Percentiles rank a stretch among this genome's conserved stretches.
Evolutionary conservation across 805 yeast genomes (phyloP).

Genomic region (Saccharomyces mikatae): DNA sequence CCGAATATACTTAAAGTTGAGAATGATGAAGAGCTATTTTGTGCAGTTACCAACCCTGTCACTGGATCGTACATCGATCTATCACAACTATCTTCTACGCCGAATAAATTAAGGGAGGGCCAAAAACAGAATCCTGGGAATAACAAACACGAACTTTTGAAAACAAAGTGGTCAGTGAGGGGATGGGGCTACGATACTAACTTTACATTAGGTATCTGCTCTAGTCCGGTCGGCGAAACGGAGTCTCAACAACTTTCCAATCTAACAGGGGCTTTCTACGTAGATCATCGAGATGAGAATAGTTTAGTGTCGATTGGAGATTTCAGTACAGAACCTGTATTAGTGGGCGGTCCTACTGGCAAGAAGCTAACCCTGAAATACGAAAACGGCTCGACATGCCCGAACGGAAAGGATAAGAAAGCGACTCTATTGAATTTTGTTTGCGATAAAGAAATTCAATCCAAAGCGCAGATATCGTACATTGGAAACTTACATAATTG

Average conservation of each 20-base stretch:
- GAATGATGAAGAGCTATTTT: slow-evolving; percentile 16
- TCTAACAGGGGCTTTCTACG: slow-evolving; percentile 48
- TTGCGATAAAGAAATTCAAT: slow-evolving; percentile 68
- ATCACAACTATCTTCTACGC: slow-evolving; percentile 26
- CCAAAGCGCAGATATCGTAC: slow-evolving; percentile 57
- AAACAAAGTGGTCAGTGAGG: slow-evolving; percentile 48
- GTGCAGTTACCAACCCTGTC: slow-evolving; percentile 27
- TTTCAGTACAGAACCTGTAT: slow-evolving; percentile 49
- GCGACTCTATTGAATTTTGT: slow-evolving; percentile 63
- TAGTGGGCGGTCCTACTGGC: slow-evolving; percentile 41
- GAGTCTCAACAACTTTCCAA: slow-evolving; percentile 23
- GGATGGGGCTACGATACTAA: slow-evolving; percentile 66
- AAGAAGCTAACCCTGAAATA: slow-evolving; percentile 63
- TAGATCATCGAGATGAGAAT: slow-evolving; percentile 26
- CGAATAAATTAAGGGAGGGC: slow-evolving; percentile 14
- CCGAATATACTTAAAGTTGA: background rate
- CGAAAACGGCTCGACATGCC: slow-evolving; percentile 57
- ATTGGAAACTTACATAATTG: slow-evolving; percentile 71
- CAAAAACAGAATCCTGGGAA: slow-evolving; percentile 1
- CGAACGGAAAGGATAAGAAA: slow-evolving; percentile 46
- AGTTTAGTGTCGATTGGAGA: slow-evolving; percentile 49
- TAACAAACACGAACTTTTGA: slow-evolving; percentile 7
- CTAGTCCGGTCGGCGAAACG: slow-evolving; percentile 38
- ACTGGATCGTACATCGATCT: slow-evolving; percentile 28
- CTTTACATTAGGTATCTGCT: slow-evolving; percentile 67